Base-by-base conservation (phyloP, 345 rosid genomes). In the Schrenkiella parvula region DNA sequence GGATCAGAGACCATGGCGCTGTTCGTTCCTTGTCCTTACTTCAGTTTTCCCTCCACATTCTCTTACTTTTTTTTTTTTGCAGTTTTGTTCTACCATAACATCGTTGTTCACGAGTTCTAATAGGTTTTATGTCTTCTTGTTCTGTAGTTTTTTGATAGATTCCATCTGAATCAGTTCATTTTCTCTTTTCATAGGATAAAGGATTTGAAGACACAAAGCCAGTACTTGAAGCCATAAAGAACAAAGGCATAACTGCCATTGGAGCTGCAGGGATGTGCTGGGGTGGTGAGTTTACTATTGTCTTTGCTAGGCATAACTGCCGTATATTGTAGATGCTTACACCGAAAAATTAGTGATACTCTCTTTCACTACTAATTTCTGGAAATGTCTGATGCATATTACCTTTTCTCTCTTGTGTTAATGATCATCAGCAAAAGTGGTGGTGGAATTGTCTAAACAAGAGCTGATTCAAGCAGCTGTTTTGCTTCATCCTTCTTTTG, bases 211-310 rank as follows among this genome's bases (percentile, higher is more conserved):
- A 90, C 17, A 82, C 90, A 2, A 90, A 87, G 64, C 82, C 78
- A n/a, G 76, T 93, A 0, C 73, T 89, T 67, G 87, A 89, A 64
- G 86, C 86, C 64, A 59, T 93, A 25, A 85, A 86, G 74, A 80
- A 61, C 62, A 83, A 83, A 81, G 95, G 96, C 60, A 34, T 82
- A 23, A 63, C 83, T 37, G 70, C 87, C 54, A 74, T 87, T 67
- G 90, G 95, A 37, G 88, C 90, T 23, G 87, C 79, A 17, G 92
- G 92, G 62, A 84, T 85, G 74, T 89, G 95, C 68, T 87, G 87
- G 85, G 95, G 91, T 0, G 95, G 89, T 86, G 15, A 42, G 83
- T 67, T 47, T n/a, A 21, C 6, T 51, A 1, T 31, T 32, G 18
- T 41, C 46, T 39, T 39, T 39, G 15, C 43, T 39, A 34, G n/a